Percentiles rank a stretch among this genome's conserved stretches.
These are phyloP conservation scores for Cinchona pubescens DNA, from an alignment of 257 asterid genomes.

Conservation along the genomic window DNA sequence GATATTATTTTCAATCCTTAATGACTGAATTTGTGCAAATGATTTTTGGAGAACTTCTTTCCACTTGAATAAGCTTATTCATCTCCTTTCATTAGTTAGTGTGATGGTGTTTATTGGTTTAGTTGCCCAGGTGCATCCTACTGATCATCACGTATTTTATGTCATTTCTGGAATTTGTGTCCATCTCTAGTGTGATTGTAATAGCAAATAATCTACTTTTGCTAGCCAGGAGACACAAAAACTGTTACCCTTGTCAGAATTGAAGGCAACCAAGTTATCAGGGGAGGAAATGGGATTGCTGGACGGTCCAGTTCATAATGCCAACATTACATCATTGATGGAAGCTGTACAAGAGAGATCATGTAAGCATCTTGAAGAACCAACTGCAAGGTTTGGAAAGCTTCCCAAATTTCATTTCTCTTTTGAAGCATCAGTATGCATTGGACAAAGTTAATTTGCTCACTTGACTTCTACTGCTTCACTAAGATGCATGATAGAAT, in stretches of 20 bases:
- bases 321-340: conserved; percentile 47
- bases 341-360: conserved; percentile 44
- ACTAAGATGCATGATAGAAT: background rate
- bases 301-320: conserved; percentile 61
- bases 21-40: background rate
- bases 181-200: conserved; percentile 2
- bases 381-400: conserved; percentile 49
- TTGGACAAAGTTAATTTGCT: conserved; percentile 14
- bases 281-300: conserved; percentile 82
- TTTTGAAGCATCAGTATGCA: conserved; percentile 5
- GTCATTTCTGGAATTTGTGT: conserved; percentile 6
- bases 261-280: conserved; percentile 68
- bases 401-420: conserved; percentile 13
- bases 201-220: conserved; percentile 18
- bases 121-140: too few relatives aligned
- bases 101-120: background rate
- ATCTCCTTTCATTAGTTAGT: background rate
- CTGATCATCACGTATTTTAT: background rate
- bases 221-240: conserved; percentile 97
- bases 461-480: conserved; percentile 7
- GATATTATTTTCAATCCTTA: background rate
- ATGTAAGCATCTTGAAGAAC: conserved; percentile 54
- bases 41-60: background rate
- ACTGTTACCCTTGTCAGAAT: conserved; percentile 78
- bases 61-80: background rate